Percentiles rank a stretch among this genome's conserved stretches.
Evolutionary conservation across 192 early-diverging fungal genomes (phyloP).

Genomic region (Phlyctochytrium planicorne): DNA sequence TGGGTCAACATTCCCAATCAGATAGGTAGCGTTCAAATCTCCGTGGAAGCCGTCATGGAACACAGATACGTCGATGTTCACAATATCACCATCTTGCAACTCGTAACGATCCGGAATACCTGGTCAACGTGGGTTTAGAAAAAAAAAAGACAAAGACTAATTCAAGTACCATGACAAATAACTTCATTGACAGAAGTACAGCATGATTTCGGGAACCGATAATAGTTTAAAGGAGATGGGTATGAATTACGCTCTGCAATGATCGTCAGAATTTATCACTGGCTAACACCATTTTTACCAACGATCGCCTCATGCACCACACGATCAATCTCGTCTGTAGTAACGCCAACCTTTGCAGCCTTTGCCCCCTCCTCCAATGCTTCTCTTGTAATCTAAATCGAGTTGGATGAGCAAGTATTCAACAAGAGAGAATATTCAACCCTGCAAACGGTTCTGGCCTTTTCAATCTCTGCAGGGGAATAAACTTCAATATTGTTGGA

Average conservation of each 20-base stretch:
- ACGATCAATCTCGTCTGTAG: constrained; percentile 95
- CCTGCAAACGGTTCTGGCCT: constrained; percentile 76
- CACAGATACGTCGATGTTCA: constrained; percentile 90
- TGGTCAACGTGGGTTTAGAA: not conserved
- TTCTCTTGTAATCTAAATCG: constrained; percentile 74
- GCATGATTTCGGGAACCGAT: constrained; percentile 91
- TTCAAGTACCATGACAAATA: constrained; percentile 88
- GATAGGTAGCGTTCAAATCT: constrained; percentile 93
- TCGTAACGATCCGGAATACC: constrained; percentile 90
- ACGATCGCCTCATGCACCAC: constrained; percentile 94
- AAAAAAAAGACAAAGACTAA: not conserved
- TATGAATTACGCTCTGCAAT: constrained; percentile 77
- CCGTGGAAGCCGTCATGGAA: constrained; percentile 92
- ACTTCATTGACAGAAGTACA: constrained; percentile 92
- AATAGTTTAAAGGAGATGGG: constrained; percentile 97
- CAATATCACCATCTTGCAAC: constrained; percentile 92
- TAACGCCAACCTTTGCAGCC: constrained; percentile 78
- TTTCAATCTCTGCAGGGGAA: constrained; percentile 69
- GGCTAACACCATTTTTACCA: constrained; percentile 27
- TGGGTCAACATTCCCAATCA: constrained; percentile 86
- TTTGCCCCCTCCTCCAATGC: constrained; percentile 85
- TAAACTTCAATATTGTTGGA: constrained; percentile 69
- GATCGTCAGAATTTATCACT: constrained; percentile 6
- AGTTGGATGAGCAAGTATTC: not conserved
- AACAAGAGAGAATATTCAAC: constrained; percentile 30